Conservation (phyloP, 2,329 filamentous ascomycete species). For the Alternaria metachromatica region DNA sequence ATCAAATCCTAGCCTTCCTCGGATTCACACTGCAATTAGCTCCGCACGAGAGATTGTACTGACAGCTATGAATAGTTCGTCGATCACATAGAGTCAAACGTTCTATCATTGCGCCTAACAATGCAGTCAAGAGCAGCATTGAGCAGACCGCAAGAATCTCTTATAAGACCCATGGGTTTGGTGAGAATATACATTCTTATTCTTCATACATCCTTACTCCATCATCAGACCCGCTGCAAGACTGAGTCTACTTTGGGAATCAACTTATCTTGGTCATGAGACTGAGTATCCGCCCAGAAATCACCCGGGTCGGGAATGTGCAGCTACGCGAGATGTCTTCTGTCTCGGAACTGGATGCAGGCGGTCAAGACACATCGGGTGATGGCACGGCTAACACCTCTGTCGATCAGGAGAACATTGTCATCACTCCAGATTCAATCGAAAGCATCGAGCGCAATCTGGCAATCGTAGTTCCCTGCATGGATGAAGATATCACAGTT, state of each 20-base stretch:
- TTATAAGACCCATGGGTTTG: background rate
- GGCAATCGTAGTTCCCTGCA: slow-evolving; percentile 21
- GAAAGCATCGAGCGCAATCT: slow-evolving; percentile 13
- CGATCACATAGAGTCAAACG: background rate
- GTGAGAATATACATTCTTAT: background rate
- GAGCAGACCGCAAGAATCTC: background rate
- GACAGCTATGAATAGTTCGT: background rate
- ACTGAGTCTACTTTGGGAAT: background rate
- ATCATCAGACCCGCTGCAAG: background rate
- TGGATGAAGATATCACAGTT: slow-evolving; percentile 19
- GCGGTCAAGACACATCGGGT: background rate
- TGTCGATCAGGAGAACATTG: background rate
- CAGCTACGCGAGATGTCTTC: slow-evolving; percentile 12
- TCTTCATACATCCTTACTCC: background rate
- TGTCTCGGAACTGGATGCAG: slow-evolving; percentile 20
- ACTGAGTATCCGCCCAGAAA: background rate
- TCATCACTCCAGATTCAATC: slow-evolving; percentile 10
- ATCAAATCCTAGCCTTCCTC: background rate
- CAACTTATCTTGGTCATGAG: background rate
- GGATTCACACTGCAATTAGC: background rate
- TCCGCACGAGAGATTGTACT: background rate
- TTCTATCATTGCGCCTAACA: background rate
- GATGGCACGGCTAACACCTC: background rate
- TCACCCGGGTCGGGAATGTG: slow-evolving; percentile 13
- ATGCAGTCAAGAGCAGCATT: background rate